Percentiles rank a stretch among this genome's conserved stretches.
Evolutionary conservation across 2,329 filamentous ascomycete genomes (phyloP).

Genomic region (Alternaria sp.): DNA sequence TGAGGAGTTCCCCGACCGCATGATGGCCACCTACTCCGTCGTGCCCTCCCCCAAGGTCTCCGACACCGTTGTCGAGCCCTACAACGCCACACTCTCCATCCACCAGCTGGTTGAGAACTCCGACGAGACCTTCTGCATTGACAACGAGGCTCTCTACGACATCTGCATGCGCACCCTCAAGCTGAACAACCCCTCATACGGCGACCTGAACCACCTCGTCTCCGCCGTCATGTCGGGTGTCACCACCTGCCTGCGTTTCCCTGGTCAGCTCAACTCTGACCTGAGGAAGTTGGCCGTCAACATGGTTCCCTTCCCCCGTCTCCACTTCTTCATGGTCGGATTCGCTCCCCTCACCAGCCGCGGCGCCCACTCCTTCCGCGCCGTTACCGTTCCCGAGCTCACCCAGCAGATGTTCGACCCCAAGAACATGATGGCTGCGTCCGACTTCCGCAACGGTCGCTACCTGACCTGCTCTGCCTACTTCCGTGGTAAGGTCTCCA

Average conservation of each 20-base stretch:
- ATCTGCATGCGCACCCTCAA: constrained; percentile 99
- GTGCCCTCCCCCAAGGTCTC: constrained; percentile 99
- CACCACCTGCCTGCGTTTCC: constrained; percentile 98
- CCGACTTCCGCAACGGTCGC: constrained; percentile 99
- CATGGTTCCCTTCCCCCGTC: constrained; percentile 99
- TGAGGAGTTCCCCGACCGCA: constrained; percentile 99
- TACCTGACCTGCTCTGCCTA: constrained; percentile 99
- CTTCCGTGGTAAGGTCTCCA: constrained; percentile 99
- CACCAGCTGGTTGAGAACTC: constrained; percentile 99
- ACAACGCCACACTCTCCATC: constrained; percentile 98
- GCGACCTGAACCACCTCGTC: constrained; percentile 98
- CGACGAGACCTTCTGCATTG: constrained; percentile 99
- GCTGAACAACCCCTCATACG: constrained; percentile 97
- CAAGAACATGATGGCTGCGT: constrained; percentile 99
- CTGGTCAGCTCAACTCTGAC: constrained; percentile 99
- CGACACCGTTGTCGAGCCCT: constrained; percentile 98
- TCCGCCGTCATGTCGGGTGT: constrained; percentile 99
- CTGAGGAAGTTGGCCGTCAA: constrained; percentile 99
- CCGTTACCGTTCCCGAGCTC: constrained; percentile 95
- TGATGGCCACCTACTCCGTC: constrained; percentile 99
- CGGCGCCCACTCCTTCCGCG: constrained; percentile 92
- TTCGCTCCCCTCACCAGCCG: constrained; percentile 97
- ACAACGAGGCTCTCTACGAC: constrained; percentile 99
- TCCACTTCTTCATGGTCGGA: constrained; percentile 99
- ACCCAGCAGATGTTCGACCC: constrained; percentile 99